A percentile compares a stretch with the other conserved stretches of the same genome.
These are phyloP conservation scores for Apiospora saccharicola DNA, from an alignment of 2,329 filamentous ascomycete species.

Conservation along the genomic window DNA sequence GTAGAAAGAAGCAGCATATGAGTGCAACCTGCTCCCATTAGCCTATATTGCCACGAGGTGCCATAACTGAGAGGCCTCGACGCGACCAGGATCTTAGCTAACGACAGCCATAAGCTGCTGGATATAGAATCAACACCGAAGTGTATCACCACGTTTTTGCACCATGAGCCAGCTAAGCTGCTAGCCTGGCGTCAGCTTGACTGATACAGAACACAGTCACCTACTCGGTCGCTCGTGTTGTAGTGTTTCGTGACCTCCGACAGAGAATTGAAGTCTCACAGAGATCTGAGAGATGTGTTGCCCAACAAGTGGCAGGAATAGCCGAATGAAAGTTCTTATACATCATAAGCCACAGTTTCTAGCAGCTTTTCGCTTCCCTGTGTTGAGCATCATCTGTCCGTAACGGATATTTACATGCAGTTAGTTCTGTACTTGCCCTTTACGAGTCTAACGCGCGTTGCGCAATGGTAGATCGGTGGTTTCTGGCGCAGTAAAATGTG, in stretches of 20 bases:
- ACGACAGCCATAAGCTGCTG: neutral
- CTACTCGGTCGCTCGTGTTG: neutral
- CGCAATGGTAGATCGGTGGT: neutral
- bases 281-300: neutral
- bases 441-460: neutral
- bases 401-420: conserved; percentile 3
- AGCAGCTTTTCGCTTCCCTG: neutral
- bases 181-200: neutral
- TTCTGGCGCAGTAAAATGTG: neutral
- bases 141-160: neutral
- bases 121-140: neutral
- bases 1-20: neutral
- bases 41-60: neutral
- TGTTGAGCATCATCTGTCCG: neutral
- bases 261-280: neutral
- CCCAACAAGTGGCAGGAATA: conserved; percentile 1
- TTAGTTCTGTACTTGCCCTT: conserved; percentile 2
- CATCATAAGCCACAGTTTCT: conserved; percentile 9
- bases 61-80: neutral
- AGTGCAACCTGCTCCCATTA: neutral
- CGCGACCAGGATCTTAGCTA: neutral
- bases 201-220: neutral
- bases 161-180: neutral
- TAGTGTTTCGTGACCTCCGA: neutral
- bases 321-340: neutral